Conservation (phyloP, 805 yeast genomes). For the Ogataea pignaliae region DNA sequence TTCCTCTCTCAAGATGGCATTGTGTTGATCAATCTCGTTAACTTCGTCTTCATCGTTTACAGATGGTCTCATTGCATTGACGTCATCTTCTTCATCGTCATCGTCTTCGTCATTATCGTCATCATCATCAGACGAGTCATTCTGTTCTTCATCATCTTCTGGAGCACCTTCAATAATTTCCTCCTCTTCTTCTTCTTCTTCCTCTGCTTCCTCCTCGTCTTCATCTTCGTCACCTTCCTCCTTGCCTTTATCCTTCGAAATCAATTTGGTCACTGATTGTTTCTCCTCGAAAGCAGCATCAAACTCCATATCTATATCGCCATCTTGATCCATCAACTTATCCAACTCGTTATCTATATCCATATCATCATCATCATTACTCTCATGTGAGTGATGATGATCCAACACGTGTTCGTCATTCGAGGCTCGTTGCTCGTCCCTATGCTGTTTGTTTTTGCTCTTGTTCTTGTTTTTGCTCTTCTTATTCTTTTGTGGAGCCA, state of each 20-base stretch:
- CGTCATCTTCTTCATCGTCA: constrained; percentile 46
- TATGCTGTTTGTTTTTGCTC: neutral
- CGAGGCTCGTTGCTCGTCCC: neutral
- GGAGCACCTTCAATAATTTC: constrained; percentile 42
- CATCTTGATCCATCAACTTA: constrained; percentile 17
- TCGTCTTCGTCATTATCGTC: constrained; percentile 40
- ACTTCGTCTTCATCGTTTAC: constrained; percentile 33
- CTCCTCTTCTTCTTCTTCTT: constrained; percentile 37
- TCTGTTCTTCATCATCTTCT: constrained; percentile 42
- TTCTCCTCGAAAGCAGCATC: constrained; percentile 13
- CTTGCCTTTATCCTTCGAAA: constrained; percentile 36
- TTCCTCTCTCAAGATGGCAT: constrained; percentile 78
- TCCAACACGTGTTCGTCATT: neutral
- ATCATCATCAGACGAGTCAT: constrained; percentile 46
- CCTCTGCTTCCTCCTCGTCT: constrained; percentile 44
- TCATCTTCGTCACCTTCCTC: constrained; percentile 40
- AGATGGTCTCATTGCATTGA: constrained; percentile 27
- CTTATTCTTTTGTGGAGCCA: constrained; percentile 10
- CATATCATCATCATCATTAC: constrained; percentile 28
- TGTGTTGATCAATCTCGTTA: constrained; percentile 53
- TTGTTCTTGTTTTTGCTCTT: constrained; percentile 18
- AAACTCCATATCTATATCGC: constrained; percentile 18
- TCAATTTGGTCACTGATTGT: constrained; percentile 20
- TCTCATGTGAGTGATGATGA: no score
- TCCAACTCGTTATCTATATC: constrained; percentile 31